Percentiles rank a stretch among this genome's conserved stretches.
Conservation (phyloP, 2,329 filamentous ascomycete species). For the Domatiomyces globalis region DNA sequence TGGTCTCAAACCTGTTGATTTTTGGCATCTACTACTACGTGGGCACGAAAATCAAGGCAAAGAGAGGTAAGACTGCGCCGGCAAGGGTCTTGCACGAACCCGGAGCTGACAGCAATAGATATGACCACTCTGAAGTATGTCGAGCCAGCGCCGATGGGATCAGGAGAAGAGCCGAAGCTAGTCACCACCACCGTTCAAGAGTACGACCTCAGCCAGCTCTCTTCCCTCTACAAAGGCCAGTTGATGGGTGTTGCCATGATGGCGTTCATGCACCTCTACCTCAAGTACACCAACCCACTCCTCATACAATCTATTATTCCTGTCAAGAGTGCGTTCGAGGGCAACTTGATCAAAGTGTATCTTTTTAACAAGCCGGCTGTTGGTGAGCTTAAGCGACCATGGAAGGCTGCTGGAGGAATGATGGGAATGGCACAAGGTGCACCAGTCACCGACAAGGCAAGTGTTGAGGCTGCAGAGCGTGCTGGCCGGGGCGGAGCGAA, state of each 20-base stretch:
- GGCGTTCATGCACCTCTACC: slow-evolving; percentile 95
- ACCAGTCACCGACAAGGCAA: slow-evolving; percentile 84
- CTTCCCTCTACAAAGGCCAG: slow-evolving; percentile 73
- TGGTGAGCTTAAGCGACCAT: slow-evolving; percentile 88
- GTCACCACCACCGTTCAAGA: slow-evolving; percentile 93
- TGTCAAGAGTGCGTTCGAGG: slow-evolving; percentile 86
- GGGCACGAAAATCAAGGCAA: slow-evolving; percentile 74
- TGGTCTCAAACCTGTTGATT: slow-evolving; percentile 70
- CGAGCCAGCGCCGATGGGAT: slow-evolving; percentile 86
- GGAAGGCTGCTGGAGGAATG: slow-evolving; percentile 73
- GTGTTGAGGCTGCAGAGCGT: slow-evolving; percentile 38
- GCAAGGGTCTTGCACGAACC: background rate
- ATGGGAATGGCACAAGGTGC: slow-evolving; percentile 57
- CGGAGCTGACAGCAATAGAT: slow-evolving; percentile 41
- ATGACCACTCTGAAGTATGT: slow-evolving; percentile 97
- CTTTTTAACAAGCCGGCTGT: slow-evolving; percentile 71
- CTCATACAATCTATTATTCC: slow-evolving; percentile 98
- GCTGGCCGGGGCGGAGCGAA: slow-evolving; percentile 37
- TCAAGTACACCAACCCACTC: slow-evolving; percentile 99
- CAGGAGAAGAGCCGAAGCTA: slow-evolving; percentile 84
- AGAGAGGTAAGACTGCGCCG: slow-evolving; percentile 67
- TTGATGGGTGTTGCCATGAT: slow-evolving; percentile 97
- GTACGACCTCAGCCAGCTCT: slow-evolving; percentile 81
- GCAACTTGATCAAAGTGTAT: slow-evolving; percentile 93
- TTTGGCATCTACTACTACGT: slow-evolving; percentile 72